Base-by-base conservation (phyloP, 140 eudicot genomes). In the Eryngium alpinum region DNA sequence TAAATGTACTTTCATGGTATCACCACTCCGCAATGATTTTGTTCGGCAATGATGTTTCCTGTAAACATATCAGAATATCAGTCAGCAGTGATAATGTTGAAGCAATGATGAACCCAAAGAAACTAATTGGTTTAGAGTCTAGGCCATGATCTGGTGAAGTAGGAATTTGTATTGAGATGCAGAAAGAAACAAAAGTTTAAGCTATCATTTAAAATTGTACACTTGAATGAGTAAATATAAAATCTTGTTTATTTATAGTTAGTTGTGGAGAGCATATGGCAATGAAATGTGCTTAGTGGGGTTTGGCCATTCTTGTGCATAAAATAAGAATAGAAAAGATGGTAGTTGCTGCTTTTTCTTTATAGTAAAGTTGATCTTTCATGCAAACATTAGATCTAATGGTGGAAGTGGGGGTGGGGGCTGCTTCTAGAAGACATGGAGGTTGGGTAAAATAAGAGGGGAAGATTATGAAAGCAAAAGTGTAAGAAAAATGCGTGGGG, bases 321-420 rank as follows among this genome's bases (percentile, higher is more conserved):
- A 71, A 71, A 71, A 33, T 71, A 71, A 71, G 76, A 71, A 71
- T 71, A 33, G 76, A 29, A 46, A 16, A 19, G 75, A 70, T 70
- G 75, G 76, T 71, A 33, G 76, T 71, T 71, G 76, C 50, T 6
- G 32, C 76, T 71, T 71, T 71, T 32, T 71, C 76, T 71, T 71
- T 71, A 71, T 71, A 31, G 49, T 71, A 71, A 71, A 31, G 76
- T 44, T 71, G 76, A 15, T 71, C 76, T 71, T 49, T 71, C 76
- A 71, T 71, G 76, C 76, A 71, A 71, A 71, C 76, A 71, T 71
- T 71, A 71, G 76, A 71, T 71, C 76, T 71, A 71, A 71, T 33
- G 76, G 76, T 71, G 76, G 50, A 49, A 14, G 76, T 71, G 76
- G 76, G 76, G 76, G 33, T 71, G 28, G 76, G 76, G 76, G 76